phyloP scores from a whole-genome alignment of 805 yeast genomes.

The Candida gorgasii region DNA sequence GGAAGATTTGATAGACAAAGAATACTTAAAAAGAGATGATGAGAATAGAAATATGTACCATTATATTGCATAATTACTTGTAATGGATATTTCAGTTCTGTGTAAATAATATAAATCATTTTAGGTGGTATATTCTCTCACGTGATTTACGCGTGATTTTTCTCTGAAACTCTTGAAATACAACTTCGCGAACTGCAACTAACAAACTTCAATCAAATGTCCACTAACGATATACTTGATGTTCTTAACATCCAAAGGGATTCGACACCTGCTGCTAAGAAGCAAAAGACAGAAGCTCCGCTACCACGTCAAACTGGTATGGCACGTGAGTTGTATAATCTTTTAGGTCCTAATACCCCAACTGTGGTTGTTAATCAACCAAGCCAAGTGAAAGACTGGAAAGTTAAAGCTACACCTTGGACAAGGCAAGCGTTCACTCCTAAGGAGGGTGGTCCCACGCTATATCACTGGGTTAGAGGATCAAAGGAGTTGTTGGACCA shows the following conservation, averaged over 20 bases:
- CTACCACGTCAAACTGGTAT: conserved; percentile 57
- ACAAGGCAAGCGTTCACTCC: conserved; percentile 58
- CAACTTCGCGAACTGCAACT: not conserved
- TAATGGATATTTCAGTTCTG: too few relatives aligned
- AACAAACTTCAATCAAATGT: conserved; percentile 19
- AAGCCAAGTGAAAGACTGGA: conserved; percentile 56
- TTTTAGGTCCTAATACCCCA: conserved; percentile 91
- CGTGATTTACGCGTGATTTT: not conserved
- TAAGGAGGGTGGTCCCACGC: conserved; percentile 17
- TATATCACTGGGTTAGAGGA: conserved; percentile 89
- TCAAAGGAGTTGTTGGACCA: conserved; percentile 45
- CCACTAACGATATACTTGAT: conserved; percentile 65
- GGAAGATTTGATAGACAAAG: conserved; percentile 76
- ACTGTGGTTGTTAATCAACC: conserved; percentile 49
- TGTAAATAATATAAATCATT: too few relatives aligned
- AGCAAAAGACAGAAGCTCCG: conserved; percentile 34
- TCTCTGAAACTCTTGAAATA: too few relatives aligned
- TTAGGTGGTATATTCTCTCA: too few relatives aligned
- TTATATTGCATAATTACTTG: conserved; percentile 55
- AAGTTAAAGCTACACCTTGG: conserved; percentile 83
- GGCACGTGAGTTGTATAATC: conserved; percentile 84
- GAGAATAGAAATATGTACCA: conserved; percentile 60
- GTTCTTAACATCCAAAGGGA: conserved; percentile 68
- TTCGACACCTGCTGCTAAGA: conserved; percentile 39
- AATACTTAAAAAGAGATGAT: conserved; percentile 72